Evolutionary conservation across 2,329 filamentous ascomycete genomes (phyloP).

Genomic region (Colletotrichum chrysophilum): DNA sequence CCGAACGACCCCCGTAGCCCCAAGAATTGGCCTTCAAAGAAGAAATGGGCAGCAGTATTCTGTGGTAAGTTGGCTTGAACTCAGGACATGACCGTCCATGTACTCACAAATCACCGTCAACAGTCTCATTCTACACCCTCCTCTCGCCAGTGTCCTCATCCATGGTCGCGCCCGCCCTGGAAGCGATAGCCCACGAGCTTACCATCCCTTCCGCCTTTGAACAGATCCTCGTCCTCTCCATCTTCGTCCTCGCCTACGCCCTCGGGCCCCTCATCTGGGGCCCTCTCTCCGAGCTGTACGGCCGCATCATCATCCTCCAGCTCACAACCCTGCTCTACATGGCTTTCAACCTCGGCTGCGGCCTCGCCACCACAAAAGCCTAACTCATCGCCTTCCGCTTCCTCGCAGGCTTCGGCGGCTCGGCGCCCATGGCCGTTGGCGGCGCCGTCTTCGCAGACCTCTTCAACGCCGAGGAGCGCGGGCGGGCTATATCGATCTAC

Average conservation of each 20-base stretch:
- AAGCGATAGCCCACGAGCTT: neutral
- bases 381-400: slow-evolving; percentile 53
- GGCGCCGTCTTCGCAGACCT: slow-evolving; percentile 47
- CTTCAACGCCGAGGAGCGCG: slow-evolving; percentile 45
- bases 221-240: neutral
- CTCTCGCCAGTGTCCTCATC: neutral
- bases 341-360: slow-evolving; percentile 66
- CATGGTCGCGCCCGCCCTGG: neutral
- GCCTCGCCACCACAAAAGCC: slow-evolving; percentile 48
- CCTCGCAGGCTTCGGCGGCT: slow-evolving; percentile 46
- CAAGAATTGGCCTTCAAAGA: neutral
- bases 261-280: slow-evolving; percentile 54
- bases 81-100: neutral
- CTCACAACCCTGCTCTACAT: slow-evolving; percentile 52
- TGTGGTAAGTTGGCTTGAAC: neutral
- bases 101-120: neutral
- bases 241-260: slow-evolving; percentile 52
- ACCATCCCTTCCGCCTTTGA: neutral
- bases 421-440: slow-evolving; percentile 46
- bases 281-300: slow-evolving; percentile 55
- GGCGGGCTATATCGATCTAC: slow-evolving; percentile 41
- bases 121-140: neutral
- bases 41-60: neutral
- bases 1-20: neutral
- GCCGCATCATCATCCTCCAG: slow-evolving; percentile 46